A percentile compares a stretch with the other conserved stretches of the same genome.
Conservation (phyloP, 495 filamentous ascomycete genomes). For the Achaetomiella virescens region DNA sequence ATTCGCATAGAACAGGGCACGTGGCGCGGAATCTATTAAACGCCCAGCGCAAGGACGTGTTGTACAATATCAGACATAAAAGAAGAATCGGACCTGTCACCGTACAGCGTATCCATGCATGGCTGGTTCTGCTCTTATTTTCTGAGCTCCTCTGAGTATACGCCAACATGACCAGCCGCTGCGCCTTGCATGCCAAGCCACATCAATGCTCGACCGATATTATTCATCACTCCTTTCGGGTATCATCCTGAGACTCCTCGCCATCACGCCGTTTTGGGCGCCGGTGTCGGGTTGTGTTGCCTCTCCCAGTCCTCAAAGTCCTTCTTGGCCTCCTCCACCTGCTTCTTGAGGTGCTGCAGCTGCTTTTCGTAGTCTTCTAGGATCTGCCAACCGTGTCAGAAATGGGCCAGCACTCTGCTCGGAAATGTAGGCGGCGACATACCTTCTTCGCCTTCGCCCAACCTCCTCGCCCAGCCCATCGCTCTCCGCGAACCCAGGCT, state of each 20-base stretch:
- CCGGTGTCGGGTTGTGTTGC: conserved; percentile 36
- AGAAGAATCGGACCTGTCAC: too few species aligned
- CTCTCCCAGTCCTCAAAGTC: conserved; percentile 76
- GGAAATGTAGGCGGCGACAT: conserved; percentile 29
- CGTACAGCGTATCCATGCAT: too few species aligned
- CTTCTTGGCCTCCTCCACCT: conserved; percentile 68
- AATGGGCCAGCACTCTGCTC: too few species aligned
- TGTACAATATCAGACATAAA: too few species aligned
- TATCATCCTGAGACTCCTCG: conserved; percentile 2
- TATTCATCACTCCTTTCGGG: conserved; percentile 4
- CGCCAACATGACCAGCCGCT: not conserved
- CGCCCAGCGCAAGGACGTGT: too few species aligned
- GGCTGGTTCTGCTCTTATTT: too few species aligned
- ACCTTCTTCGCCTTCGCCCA: conserved; percentile 80
- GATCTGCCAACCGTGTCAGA: conserved; percentile 51
- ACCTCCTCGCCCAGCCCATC: conserved; percentile 68
- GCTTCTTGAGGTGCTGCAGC: conserved; percentile 74
- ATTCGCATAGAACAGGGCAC: too few species aligned
- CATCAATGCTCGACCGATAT: not conserved
- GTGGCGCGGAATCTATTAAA: too few species aligned
- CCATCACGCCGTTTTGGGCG: conserved; percentile 3
- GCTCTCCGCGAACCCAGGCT: conserved; percentile 44
- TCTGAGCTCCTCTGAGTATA: not conserved
- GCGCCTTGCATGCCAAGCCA: not conserved
- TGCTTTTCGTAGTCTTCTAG: conserved; percentile 86